Base-by-base conservation (phyloP, 495 filamentous ascomycete genomes). In the Aspergillus incahuasiensis region DNA sequence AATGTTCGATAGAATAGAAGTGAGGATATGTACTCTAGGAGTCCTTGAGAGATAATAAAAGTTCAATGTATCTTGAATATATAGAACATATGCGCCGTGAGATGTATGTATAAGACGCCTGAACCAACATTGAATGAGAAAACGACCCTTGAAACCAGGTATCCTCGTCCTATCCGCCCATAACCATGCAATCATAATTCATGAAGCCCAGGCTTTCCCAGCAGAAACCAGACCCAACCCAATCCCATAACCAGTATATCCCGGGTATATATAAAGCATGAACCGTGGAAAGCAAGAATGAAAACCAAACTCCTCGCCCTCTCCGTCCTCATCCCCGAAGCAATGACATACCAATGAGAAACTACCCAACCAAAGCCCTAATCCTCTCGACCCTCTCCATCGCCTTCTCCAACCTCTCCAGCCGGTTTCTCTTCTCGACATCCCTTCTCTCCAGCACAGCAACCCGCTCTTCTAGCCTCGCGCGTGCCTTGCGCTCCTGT, bases 341-440 rank as follows among this genome's bases (percentile, higher is more conserved):
- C n/a, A 55, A 40, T 61, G n/a, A 28, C 57, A 61, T 16, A 20
- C 7, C 13, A 50, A 50, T 41, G 30, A 24, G 42, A 49, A 18
- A 35, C 20, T 49, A 60, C 6, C 60, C 87, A 59, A 96, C 88
- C 69, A 91, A 74, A 47, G 81, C 79, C 60, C 91, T 81, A 42
- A 92, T 84, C 22, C 80, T 72, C 69, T 96, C 90, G 47, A 94
- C 69, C 57, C 89, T 74, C 54, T 82, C 82, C 68, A 98, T 82
- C 48, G 92, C 90, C 42, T 79, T 77, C 72, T 96, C 90, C 63
- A 96, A 63, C 65, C 78, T 67, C 58, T 92, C 92, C 39, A 96
- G 63, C 50, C 87, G 68, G 48, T 76, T 78, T 57, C 81, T 75
- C 78, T 89, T 90, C 63, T 91, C 88, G 21, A 68, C 72, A 59